Conservation (phyloP, 2,329 filamentous ascomycete species). For the Aspergillus sergii region DNA sequence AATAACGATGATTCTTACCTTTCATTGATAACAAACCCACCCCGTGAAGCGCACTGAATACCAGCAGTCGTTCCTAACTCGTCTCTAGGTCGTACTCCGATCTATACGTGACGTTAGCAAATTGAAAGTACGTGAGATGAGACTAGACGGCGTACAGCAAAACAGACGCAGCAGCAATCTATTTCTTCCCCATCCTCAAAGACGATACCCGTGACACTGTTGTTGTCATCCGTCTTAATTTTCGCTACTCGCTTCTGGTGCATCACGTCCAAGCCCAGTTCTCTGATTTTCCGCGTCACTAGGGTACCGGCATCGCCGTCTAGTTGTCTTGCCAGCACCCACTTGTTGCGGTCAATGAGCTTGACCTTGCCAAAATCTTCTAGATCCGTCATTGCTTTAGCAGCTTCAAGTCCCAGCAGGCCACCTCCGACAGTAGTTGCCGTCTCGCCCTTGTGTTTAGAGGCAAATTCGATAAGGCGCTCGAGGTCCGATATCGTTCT, state of each 20-base stretch:
- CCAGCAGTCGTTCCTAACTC: constrained; percentile 71
- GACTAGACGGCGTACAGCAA: constrained; percentile 58
- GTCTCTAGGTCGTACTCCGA: constrained; percentile 80
- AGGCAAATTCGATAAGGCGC: constrained; percentile 73
- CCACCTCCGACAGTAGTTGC: constrained; percentile 84
- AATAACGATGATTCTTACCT: constrained; percentile 19
- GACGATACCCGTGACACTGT: constrained; percentile 70
- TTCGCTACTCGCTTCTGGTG: constrained; percentile 73
- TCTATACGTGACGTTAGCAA: constrained; percentile 43
- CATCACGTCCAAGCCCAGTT: constrained; percentile 78
- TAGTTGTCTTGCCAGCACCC: constrained; percentile 80
- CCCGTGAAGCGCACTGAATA: constrained; percentile 70
- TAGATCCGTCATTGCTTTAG: constrained; percentile 88
- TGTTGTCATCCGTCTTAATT: constrained; percentile 68
- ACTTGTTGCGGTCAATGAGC: constrained; percentile 78
- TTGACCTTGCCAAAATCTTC: constrained; percentile 73
- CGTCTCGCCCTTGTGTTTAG: constrained; percentile 65
- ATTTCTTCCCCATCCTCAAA: constrained; percentile 82
- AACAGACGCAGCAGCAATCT: constrained; percentile 80
- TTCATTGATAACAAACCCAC: constrained; percentile 66
- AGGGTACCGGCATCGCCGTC: constrained; percentile 79
- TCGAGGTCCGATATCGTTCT: constrained; percentile 81
- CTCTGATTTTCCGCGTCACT: constrained; percentile 78
- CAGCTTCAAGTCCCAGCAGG: constrained; percentile 81
- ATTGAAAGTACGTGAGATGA: neutral